A percentile compares a stretch with the other conserved stretches of the same genome.
These are phyloP conservation scores for Sisymbrium altissimum DNA, from an alignment of 345 rosid species.

Conservation along the genomic window DNA sequence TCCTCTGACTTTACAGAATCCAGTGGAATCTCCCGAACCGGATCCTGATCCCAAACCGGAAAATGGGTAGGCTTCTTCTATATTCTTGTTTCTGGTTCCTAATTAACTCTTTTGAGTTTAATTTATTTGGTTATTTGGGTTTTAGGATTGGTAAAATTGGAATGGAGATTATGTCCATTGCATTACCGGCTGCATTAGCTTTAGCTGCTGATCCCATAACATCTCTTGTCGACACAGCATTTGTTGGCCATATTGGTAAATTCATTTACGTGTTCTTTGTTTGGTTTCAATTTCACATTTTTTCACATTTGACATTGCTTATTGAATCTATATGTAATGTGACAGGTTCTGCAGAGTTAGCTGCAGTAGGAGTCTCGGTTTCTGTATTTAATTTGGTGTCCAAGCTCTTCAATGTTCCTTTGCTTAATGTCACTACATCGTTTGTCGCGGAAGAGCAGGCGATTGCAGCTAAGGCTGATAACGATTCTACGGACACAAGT, in stretches of 20 bases:
- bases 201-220: slow-evolving; percentile 88
- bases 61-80: slow-evolving; percentile 34
- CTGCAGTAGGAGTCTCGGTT: slow-evolving; percentile 85
- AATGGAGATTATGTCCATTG: slow-evolving; percentile 71
- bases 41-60: slow-evolving; percentile 22
- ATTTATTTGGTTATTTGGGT: slow-evolving; percentile 31
- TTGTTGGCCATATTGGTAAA: slow-evolving; percentile 85
- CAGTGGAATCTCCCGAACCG: slow-evolving; percentile 14
- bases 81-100: not conserved
- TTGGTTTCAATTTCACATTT: not conserved
- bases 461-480: slow-evolving; percentile 25
- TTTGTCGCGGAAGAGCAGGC: slow-evolving; percentile 96
- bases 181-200: slow-evolving; percentile 91
- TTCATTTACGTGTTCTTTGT: not conserved
- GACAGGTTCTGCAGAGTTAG: slow-evolving; percentile 82
- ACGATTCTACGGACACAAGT: slow-evolving; percentile 9
- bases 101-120: not conserved
- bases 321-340: not conserved
- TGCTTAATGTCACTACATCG: slow-evolving; percentile 84
- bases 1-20: slow-evolving; percentile 10
- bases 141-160: slow-evolving; percentile 58
- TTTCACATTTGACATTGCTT: not conserved
- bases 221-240: slow-evolving; percentile 81
- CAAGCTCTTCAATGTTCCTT: slow-evolving; percentile 79
- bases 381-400: slow-evolving; percentile 85